Evolutionary conservation across 2,329 filamentous ascomycete species (phyloP).

Genomic region (Colletotrichum graminicola): DNA sequence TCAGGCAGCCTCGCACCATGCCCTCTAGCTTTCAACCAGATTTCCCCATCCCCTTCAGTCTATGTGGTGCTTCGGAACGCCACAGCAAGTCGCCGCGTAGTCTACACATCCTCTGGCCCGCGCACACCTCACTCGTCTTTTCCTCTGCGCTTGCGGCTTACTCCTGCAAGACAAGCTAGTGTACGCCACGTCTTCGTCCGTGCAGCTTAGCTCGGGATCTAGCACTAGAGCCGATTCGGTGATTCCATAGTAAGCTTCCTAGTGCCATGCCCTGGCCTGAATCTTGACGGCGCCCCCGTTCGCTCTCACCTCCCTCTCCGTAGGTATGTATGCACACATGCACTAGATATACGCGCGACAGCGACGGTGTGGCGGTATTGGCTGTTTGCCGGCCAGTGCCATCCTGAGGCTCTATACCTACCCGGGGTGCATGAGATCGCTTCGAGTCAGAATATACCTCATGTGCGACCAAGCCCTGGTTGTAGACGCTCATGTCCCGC

Average conservation of each 20-base stretch:
- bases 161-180: conserved; percentile 9
- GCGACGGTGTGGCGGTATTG: not conserved
- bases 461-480: not conserved
- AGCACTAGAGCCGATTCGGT: conserved; percentile 16
- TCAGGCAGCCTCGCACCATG: conserved; percentile 6
- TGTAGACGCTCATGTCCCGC: not conserved
- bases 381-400: not conserved
- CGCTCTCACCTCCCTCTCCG: not conserved
- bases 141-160: conserved; percentile 35
- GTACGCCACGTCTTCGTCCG: conserved; percentile 21
- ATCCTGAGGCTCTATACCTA: not conserved
- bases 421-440: not conserved
- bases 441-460: not conserved
- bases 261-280: conserved; percentile 18
- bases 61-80: conserved; percentile 4
- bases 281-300: conserved; percentile 21
- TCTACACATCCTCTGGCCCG: conserved; percentile 5
- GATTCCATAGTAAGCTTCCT: conserved; percentile 7
- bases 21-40: not conserved
- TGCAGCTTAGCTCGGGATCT: conserved; percentile 23
- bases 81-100: not conserved
- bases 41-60: not conserved
- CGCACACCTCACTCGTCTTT: not conserved
- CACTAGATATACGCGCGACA: not conserved
- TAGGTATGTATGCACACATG: not conserved